These are phyloP conservation scores for Apiotrichum sp. DNA, from an alignment of 1,284 basidiomycete species.

Conservation along the genomic window DNA sequence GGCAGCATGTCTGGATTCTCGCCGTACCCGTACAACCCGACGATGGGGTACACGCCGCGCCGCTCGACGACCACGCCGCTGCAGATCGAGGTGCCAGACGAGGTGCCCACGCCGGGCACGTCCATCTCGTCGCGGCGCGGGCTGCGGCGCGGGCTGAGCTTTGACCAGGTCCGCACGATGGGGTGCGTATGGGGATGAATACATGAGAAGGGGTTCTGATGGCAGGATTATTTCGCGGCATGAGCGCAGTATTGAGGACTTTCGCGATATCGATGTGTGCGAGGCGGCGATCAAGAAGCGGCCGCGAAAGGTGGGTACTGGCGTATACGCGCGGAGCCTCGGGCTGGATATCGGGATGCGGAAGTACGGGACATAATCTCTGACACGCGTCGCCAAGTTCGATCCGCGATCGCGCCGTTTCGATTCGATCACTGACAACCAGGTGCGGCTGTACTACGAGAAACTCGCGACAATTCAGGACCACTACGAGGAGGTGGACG, in stretches of 20 bases:
- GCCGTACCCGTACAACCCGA: neutral
- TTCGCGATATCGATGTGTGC: conserved; percentile 17
- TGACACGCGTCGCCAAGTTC: neutral
- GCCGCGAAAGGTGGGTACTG: conserved; percentile 33
- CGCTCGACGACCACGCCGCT: too few relatives aligned
- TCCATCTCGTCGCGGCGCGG: conserved; percentile 6
- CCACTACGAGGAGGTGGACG: conserved; percentile 45
- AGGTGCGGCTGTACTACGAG: conserved; percentile 41
- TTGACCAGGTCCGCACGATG: conserved; percentile 8
- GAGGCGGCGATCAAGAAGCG: conserved; percentile 13
- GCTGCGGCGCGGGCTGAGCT: conserved; percentile 9
- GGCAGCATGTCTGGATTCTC: conserved; percentile 3
- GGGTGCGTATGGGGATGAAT: neutral
- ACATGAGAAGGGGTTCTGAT: neutral
- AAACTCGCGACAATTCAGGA: conserved; percentile 32
- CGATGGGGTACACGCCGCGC: conserved; percentile 11
- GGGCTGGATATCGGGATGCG: neutral
- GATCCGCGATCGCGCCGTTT: too few relatives aligned
- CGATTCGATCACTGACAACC: conserved; percentile 2
- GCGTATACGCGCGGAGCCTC: too few relatives aligned
- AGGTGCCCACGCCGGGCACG: neutral
- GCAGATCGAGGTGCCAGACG: neutral
- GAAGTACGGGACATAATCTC: neutral
- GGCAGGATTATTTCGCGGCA: conserved; percentile 30
- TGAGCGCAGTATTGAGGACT: conserved; percentile 26